Base-by-base conservation (phyloP, 2,329 filamentous ascomycete species). In the Colletotrichum lindemuthianum region DNA sequence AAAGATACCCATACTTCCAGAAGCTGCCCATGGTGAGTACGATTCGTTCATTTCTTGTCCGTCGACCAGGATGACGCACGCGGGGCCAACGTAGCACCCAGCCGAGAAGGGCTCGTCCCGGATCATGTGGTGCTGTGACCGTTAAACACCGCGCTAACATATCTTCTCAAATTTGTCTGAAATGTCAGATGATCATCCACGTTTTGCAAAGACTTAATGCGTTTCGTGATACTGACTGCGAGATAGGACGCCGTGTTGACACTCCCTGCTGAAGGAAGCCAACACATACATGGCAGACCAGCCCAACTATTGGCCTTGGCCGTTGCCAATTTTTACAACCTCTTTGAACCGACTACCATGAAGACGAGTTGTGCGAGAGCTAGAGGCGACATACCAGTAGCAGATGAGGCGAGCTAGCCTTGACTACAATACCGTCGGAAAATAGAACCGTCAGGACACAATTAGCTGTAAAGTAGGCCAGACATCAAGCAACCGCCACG, bases 101-200 rank as follows among this genome's bases (percentile, higher is more conserved):
- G 49, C 41, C 59, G 60, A 59, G 60, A 63, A 58, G 59, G 67
- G 69, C 63, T 66, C 61, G 63, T 67, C 69, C 61, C 63, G 63
- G 67, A 57, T 72, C 68, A 73, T 56, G 50, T 72, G 70, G 66
- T 72, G 70, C 69, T 66, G 77, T 88, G 86, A 24, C 78, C 84
- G 87, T 86, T 76, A 85, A 85, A 78, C 83, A 86, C 87, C 88
- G 87, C 86, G 80, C 80, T 79, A 81, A 76, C 68, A 77, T 79
- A 89, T 89, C 87, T 90, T 89, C 87, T 90, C 87, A 86, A 84
- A 74, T 67, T 73, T 81, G 75, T 88, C 84, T 88, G 86, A 88
- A 74, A 70, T 48, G 36, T 11, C 24, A 41, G 13, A n/a, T 32
- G 15, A 43, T 13, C 9, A 11, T 24, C 5, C 8, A 15, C 16